phyloP scores from a whole-genome alignment of 2,329 filamentous ascomycete genomes.

The Sclerotinia sclerotiorum region DNA sequence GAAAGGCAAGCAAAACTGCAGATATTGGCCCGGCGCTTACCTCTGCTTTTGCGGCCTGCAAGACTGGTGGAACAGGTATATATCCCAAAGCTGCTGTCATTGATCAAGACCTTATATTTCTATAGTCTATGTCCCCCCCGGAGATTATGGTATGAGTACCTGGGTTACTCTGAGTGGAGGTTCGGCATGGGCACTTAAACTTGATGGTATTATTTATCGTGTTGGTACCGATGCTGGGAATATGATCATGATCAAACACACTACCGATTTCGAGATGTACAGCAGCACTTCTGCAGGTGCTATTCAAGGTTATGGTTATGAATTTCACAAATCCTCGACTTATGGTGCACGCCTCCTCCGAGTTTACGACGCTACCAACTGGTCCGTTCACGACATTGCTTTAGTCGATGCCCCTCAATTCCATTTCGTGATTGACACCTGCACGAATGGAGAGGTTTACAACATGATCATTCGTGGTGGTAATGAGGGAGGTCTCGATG shows the following conservation, averaged over 20 bases:
- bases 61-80: conserved; percentile 47
- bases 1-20: conserved; percentile 50
- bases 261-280: conserved; percentile 54
- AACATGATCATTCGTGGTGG: conserved; percentile 56
- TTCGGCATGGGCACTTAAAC: conserved; percentile 50
- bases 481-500: conserved; percentile 54
- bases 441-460: conserved; percentile 53
- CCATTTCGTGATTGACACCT: conserved; percentile 52
- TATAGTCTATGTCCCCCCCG: conserved; percentile 32
- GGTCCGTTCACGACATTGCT: conserved; percentile 35
- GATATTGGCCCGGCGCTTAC: conserved; percentile 51
- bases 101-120: neutral
- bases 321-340: conserved; percentile 46
- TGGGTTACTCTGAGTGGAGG: conserved; percentile 52
- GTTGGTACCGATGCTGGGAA: conserved; percentile 49
- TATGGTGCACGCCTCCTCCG: conserved; percentile 32
- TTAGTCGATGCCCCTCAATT: conserved; percentile 34
- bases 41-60: conserved; percentile 52
- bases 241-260: conserved; percentile 53
- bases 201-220: conserved; percentile 54
- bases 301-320: conserved; percentile 53
- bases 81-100: neutral
- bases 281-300: conserved; percentile 52
- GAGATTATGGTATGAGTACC: conserved; percentile 49
- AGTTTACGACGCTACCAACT: conserved; percentile 29